A percentile compares a stretch with the other conserved stretches of the same genome.
Evolutionary conservation across 192 early-diverging fungal species (phyloP).

Genomic region (Piromyces finnis): DNA sequence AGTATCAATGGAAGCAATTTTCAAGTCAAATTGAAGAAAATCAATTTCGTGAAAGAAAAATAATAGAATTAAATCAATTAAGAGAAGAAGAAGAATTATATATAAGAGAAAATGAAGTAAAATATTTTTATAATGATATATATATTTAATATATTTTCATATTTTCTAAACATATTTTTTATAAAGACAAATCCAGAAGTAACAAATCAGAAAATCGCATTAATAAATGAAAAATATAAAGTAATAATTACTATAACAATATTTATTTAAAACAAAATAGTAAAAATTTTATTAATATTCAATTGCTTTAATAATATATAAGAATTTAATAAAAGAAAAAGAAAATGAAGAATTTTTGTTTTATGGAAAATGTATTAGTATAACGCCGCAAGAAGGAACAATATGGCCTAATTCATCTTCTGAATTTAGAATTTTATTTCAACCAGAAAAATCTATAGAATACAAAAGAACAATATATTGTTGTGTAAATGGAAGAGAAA

Average conservation of each 20-base stretch:
- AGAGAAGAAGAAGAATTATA: conserved; percentile 12
- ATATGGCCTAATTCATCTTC: conserved; percentile 32
- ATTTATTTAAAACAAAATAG: too few relatives aligned
- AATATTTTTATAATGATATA: too few relatives aligned
- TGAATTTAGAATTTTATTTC: conserved; percentile 25
- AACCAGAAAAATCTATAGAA: conserved; percentile 14
- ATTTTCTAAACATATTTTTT: background rate
- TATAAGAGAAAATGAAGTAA: background rate
- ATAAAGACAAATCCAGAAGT: background rate
- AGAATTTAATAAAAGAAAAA: conserved; percentile 14
- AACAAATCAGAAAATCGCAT: conserved; percentile 1
- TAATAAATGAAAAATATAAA: conserved; percentile 7
- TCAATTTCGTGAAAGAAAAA: conserved; percentile 7
- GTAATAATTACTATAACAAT: conserved; percentile 6
- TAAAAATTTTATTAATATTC: too few relatives aligned
- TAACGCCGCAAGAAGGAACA: conserved; percentile 18
- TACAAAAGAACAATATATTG: conserved; percentile 17
- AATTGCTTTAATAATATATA: background rate
- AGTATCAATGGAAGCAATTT: conserved; percentile 32
- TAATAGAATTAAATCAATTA: conserved; percentile 8
- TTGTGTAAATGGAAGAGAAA: conserved; percentile 31
- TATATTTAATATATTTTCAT: background rate
- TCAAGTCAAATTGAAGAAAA: conserved; percentile 20
- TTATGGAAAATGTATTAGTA: conserved; percentile 13
- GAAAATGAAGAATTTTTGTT: conserved; percentile 17